These are phyloP conservation scores for Eucalyptus rudis DNA, from an alignment of 345 rosid genomes.

Conservation along the genomic window DNA sequence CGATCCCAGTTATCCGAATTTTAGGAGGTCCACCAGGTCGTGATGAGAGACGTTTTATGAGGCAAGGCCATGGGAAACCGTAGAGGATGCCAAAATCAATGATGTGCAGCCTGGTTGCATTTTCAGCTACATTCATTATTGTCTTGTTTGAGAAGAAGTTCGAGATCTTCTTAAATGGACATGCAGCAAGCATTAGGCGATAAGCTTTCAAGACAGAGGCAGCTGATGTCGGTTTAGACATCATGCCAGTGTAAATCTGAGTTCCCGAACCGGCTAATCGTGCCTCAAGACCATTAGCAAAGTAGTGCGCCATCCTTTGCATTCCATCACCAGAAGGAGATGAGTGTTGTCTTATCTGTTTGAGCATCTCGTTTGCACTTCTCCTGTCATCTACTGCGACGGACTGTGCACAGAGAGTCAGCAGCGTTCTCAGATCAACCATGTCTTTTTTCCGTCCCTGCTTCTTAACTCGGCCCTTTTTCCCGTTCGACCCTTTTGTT, in stretches of 20 bases:
- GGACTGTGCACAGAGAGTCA: slow-evolving; percentile 50
- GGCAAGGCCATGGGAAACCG: slow-evolving; percentile 61
- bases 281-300: slow-evolving; percentile 36
- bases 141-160: slow-evolving; percentile 37
- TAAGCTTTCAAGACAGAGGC: slow-evolving; percentile 46
- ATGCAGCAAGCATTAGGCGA: slow-evolving; percentile 27
- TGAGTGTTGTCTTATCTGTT: slow-evolving; percentile 37
- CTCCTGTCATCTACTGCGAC: slow-evolving; percentile 23
- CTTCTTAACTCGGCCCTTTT: slow-evolving; percentile 28
- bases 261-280: slow-evolving; percentile 43
- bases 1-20: slow-evolving; percentile 41
- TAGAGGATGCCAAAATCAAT: slow-evolving; percentile 48
- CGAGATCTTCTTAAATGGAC: slow-evolving; percentile 38
- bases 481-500: slow-evolving; percentile 8
- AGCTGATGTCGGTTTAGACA: slow-evolving; percentile 21
- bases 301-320: slow-evolving; percentile 33
- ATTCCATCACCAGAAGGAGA: slow-evolving; percentile 28
- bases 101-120: slow-evolving; percentile 33
- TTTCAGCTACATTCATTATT: slow-evolving; percentile 27
- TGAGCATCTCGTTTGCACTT: slow-evolving; percentile 21
- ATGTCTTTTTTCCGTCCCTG: slow-evolving; percentile 15
- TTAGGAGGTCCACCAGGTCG: slow-evolving; percentile 39
- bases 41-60: slow-evolving; percentile 32
- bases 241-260: slow-evolving; percentile 10
- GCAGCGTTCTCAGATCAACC: slow-evolving; percentile 43